These are phyloP conservation scores for Narthecium ossifragum DNA, from an alignment of 106 monocot species.

Conservation along the genomic window DNA sequence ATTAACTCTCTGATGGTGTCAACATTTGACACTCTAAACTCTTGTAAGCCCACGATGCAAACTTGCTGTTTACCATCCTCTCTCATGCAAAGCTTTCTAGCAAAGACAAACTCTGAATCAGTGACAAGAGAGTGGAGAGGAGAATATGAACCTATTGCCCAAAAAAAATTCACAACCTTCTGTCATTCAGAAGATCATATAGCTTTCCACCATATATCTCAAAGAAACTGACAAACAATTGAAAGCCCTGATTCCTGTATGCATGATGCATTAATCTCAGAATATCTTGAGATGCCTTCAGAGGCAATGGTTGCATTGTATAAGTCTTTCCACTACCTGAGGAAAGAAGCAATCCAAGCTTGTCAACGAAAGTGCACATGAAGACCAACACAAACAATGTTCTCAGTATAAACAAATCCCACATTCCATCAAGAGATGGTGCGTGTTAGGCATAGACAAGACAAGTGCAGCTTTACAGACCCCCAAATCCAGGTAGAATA, in stretches of 20 bases:
- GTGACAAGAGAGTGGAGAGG: neutral
- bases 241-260: slow-evolving; percentile 81
- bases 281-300: slow-evolving; percentile 92
- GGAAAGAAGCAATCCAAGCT: too few species aligned
- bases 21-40: slow-evolving; percentile 67
- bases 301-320: slow-evolving; percentile 93
- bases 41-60: slow-evolving; percentile 94
- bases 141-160: neutral
- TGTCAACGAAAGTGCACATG: too few species aligned
- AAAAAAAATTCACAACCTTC: slow-evolving; percentile 44
- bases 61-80: slow-evolving; percentile 99
- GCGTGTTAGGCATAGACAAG: too few species aligned
- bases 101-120: neutral
- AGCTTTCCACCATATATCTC: slow-evolving; percentile 99
- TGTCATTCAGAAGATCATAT: slow-evolving; percentile 87
- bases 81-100: slow-evolving; percentile 96
- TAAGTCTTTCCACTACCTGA: slow-evolving; percentile 98
- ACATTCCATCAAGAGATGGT: too few species aligned
- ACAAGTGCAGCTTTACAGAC: too few species aligned
- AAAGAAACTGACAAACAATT: slow-evolving; percentile 94
- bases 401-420: too few species aligned
- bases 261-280: slow-evolving; percentile 75
- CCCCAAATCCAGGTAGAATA: too few species aligned
- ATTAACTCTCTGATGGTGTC: slow-evolving; percentile 82
- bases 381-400: too few species aligned